These are phyloP conservation scores for Blechomonas ayalai DNA, from an alignment of 208 protist genomes.

Conservation along the genomic window DNA sequence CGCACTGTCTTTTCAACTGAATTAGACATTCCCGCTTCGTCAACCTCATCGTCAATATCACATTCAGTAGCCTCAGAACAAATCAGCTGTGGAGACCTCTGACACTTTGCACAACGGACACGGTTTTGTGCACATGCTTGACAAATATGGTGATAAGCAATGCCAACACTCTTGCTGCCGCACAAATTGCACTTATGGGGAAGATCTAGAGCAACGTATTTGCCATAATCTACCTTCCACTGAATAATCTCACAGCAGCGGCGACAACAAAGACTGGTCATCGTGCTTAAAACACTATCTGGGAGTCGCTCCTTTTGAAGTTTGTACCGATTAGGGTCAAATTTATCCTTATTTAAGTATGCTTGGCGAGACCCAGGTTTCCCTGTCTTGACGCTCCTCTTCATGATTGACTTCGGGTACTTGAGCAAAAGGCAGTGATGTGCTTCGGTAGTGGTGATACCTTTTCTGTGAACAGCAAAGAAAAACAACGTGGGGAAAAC, in stretches of 20 bases:
- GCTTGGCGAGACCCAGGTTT: conserved; percentile 37
- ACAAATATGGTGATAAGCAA: conserved; percentile 83
- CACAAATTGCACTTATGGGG: conserved; percentile 68
- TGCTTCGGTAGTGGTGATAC: too few relatives aligned
- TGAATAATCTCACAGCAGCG: conserved; percentile 83
- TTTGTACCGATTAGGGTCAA: conserved; percentile 74
- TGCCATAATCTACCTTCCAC: conserved; percentile 87
- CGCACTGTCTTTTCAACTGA: conserved; percentile 3
- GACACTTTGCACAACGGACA: conserved; percentile 76
- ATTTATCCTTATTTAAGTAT: conserved; percentile 70
- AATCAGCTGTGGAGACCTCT: conserved; percentile 29
- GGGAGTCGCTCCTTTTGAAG: conserved; percentile 56
- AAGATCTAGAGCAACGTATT: conserved; percentile 55
- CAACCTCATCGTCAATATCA: conserved; percentile 3
- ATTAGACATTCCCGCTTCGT: conserved; percentile 7
- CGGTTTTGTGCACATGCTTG: conserved; percentile 38
- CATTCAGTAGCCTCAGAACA: not conserved
- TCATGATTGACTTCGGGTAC: too few relatives aligned
- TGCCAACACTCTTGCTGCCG: conserved; percentile 31
- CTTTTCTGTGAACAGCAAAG: not conserved
- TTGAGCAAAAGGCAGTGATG: too few relatives aligned
- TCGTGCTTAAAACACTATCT: conserved; percentile 16
- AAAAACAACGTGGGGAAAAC: too few relatives aligned
- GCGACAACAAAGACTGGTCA: conserved; percentile 75
- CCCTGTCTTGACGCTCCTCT: conserved; percentile 32